Base-by-base conservation (phyloP, 495 filamentous ascomycete genomes). In the Neurospora sp. region DNA sequence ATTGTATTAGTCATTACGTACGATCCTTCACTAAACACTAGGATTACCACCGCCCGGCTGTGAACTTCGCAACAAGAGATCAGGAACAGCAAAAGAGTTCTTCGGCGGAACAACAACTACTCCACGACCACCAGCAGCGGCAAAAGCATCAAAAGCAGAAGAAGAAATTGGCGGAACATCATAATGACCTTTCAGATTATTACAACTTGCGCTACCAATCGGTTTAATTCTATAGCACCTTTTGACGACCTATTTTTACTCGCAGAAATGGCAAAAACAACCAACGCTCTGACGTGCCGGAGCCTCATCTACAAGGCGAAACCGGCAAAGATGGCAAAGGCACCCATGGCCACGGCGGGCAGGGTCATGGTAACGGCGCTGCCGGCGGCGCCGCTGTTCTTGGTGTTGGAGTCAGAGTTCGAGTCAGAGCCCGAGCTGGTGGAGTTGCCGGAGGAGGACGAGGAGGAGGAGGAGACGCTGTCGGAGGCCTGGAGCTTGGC, bases 291-390 rank as follows among this genome's bases (percentile, higher is more conserved):
- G 27, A 62, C 54, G 27, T 31, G 12, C 23, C 42, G 20, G 14
- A 42, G 41, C 40, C 66, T 72, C n/a, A 71, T 46, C 66, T 77
- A 79, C 66, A 79, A 41, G 62, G 74, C 74, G 72, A 74, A 10
- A n/a, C 71, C 75, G 42, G 78, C 78, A 4, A 78, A 4, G 70
- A 79, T 69, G n/a, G 79, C 79, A 39, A 79, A 54, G 12, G 78
- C 78, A 39, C 76, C 78, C 48, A 81, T 71, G 20, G 70, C 78
- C 1, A 75, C 10, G 16, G 77, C 73, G 20, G 78, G 74, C 16
- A 77, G 46, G 38, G 66, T 71, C 40, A 69, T 69, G 39, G 71
- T 71, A 5, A 18, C 73, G 35, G 71, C 18, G 48, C 70, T 74
- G 66, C 20, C 69, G 54, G 69, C 78, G 20, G 74, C 77, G 41